Conservation (phyloP, 2,329 filamentous ascomycete species). For the Trichoderma sp. region DNA sequence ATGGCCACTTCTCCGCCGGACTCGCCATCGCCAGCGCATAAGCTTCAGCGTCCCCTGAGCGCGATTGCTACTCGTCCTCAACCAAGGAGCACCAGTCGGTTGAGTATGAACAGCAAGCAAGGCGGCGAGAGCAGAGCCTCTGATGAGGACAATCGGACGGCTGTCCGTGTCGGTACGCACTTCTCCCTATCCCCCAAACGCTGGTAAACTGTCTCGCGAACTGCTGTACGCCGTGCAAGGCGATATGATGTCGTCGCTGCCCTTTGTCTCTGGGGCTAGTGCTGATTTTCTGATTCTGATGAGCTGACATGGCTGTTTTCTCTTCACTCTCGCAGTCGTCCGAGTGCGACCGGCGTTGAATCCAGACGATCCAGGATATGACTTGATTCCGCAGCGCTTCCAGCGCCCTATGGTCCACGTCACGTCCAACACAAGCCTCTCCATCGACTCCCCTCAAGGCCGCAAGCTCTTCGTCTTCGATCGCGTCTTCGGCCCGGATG, state of each 20-base stretch:
- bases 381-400: slow-evolving; percentile 93
- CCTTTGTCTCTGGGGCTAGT: not conserved
- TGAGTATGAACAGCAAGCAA: slow-evolving; percentile 79
- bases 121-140: slow-evolving; percentile 76
- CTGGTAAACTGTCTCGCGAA: not conserved
- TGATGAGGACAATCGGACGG: slow-evolving; percentile 85
- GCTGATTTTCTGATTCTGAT: not conserved
- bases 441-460: slow-evolving; percentile 87
- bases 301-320: slow-evolving; percentile 3
- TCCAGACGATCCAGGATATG: slow-evolving; percentile 82
- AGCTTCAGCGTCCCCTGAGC: slow-evolving; percentile 70
- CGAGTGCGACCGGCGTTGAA: slow-evolving; percentile 85
- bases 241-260: not conserved
- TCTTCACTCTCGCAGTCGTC: slow-evolving; percentile 59
- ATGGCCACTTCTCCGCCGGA: slow-evolving; percentile 70
- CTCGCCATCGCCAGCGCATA: slow-evolving; percentile 62
- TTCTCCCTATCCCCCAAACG: slow-evolving; percentile 30
- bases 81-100: slow-evolving; percentile 72
- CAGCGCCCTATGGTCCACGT: slow-evolving; percentile 90
- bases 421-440: slow-evolving; percentile 76
- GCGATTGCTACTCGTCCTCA: slow-evolving; percentile 63
- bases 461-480: slow-evolving; percentile 97
- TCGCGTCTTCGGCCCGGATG: slow-evolving; percentile 81
- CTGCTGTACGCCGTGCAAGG: not conserved
- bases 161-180: slow-evolving; percentile 88